These are phyloP conservation scores for Colletotrichum chrysophilum DNA, from an alignment of 2,329 filamentous ascomycete species.

Conservation along the genomic window DNA sequence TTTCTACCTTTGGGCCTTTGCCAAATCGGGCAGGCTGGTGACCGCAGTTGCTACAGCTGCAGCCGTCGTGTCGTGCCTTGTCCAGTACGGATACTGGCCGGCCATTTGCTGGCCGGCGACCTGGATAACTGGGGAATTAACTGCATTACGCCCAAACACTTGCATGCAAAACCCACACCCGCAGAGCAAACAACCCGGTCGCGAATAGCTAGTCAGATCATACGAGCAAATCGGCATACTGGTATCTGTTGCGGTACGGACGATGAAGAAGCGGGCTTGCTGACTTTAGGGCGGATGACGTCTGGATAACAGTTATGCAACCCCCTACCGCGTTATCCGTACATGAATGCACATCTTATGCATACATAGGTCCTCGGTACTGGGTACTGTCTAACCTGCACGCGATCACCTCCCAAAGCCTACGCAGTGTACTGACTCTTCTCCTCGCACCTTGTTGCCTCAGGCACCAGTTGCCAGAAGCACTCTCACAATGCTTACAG, in stretches of 20 bases:
- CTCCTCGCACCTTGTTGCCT: background rate
- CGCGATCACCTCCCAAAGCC: too few species aligned
- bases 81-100: background rate
- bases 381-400: too few species aligned
- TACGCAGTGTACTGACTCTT: background rate
- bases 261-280: background rate
- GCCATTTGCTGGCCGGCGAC: background rate
- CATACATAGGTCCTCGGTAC: background rate
- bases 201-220: background rate
- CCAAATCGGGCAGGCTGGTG: conserved; percentile 2
- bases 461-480: background rate
- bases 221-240: background rate
- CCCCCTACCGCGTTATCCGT: background rate
- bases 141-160: background rate
- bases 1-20: background rate
- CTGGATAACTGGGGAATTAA: background rate
- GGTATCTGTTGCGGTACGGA: background rate
- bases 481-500: too few species aligned
- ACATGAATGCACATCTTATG: background rate
- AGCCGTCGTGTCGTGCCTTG: background rate
- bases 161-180: background rate
- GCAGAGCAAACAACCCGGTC: background rate
- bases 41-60: conserved; percentile 11
- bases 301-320: background rate
- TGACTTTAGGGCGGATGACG: background rate